These are phyloP conservation scores for Saccharomycopsis javanensis DNA, from an alignment of 805 yeast genomes.

Conservation along the genomic window DNA sequence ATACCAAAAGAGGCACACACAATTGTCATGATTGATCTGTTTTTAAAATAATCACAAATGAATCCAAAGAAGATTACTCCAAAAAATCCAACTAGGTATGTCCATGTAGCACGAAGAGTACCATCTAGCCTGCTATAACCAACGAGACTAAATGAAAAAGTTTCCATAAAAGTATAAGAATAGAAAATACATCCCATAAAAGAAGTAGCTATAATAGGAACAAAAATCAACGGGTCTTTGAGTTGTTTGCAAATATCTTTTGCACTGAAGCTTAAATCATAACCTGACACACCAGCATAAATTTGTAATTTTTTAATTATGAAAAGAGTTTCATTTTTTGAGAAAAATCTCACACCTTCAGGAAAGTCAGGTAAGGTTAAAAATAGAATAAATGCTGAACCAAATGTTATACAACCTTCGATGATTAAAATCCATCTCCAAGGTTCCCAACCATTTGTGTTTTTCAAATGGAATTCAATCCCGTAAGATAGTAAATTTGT, in stretches of 20 bases:
- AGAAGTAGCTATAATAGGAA: not conserved
- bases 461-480: slow-evolving; percentile 25
- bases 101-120: not conserved
- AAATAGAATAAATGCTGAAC: slow-evolving; percentile 26
- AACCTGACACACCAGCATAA: slow-evolving; percentile 34
- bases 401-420: slow-evolving; percentile 36
- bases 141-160: not conserved
- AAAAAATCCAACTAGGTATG: slow-evolving; percentile 59
- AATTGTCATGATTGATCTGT: slow-evolving; percentile 25
- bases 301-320: slow-evolving; percentile 38
- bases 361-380: slow-evolving; percentile 47
- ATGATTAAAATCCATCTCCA: slow-evolving; percentile 48
- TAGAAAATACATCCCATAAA: not conserved
- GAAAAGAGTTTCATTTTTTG: slow-evolving; percentile 31
- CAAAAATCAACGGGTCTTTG: slow-evolving; percentile 8
- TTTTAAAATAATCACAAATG: slow-evolving; percentile 37
- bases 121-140: not conserved
- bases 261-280: not conserved
- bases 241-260: slow-evolving; percentile 2
- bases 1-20: slow-evolving; percentile 30
- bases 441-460: slow-evolving; percentile 27
- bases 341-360: slow-evolving; percentile 38
- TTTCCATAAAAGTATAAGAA: slow-evolving; percentile 2
- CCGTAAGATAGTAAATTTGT: slow-evolving; percentile 9
- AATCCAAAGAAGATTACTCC: slow-evolving; percentile 41